Percentiles rank a stretch among this genome's conserved stretches.
phyloP scores from a whole-genome alignment of 768 basidiomycete species.

The Candolleomyces aberdarensis region DNA sequence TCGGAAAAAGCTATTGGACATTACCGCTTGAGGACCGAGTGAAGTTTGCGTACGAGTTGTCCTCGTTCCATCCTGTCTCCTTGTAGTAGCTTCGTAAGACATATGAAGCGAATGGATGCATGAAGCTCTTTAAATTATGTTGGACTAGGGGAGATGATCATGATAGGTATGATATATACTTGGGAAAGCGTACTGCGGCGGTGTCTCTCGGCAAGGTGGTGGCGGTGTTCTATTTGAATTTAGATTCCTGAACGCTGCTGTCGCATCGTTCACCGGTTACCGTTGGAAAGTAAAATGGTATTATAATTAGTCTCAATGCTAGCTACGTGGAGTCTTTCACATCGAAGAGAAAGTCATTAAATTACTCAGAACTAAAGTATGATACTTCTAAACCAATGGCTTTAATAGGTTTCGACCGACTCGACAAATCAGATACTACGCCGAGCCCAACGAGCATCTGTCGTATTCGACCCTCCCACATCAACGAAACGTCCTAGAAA shows the following conservation, averaged over 20 bases:
- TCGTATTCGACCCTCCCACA: conserved; percentile 92
- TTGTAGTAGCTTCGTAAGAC: conserved; percentile 87
- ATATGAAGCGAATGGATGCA: conserved; percentile 88
- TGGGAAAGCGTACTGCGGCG: too few species aligned
- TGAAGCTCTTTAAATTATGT: conserved; percentile 21
- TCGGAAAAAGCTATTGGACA: conserved; percentile 6
- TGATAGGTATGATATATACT: too few species aligned
- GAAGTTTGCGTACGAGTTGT: conserved; percentile 87
- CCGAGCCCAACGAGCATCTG: conserved; percentile 90
- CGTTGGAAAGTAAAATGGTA: too few species aligned
- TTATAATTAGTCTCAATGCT: too few species aligned
- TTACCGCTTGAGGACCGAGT: conserved; percentile 87
- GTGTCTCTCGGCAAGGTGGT: too few species aligned
- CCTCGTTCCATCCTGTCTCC: conserved; percentile 96
- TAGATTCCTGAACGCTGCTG: too few species aligned
- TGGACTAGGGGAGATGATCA: too few species aligned
- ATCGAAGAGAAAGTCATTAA: background rate
- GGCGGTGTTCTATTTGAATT: too few species aligned
- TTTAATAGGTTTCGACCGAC: conserved; percentile 81
- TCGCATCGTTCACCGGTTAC: too few species aligned
- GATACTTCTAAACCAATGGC: conserved; percentile 91
- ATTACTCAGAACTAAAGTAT: conserved; percentile 72
- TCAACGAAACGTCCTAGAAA: conserved; percentile 75
- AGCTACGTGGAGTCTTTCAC: background rate
- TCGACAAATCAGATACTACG: conserved; percentile 86